Conservation (phyloP, 306 rosid genomes). For the Dryas octopetala region DNA sequence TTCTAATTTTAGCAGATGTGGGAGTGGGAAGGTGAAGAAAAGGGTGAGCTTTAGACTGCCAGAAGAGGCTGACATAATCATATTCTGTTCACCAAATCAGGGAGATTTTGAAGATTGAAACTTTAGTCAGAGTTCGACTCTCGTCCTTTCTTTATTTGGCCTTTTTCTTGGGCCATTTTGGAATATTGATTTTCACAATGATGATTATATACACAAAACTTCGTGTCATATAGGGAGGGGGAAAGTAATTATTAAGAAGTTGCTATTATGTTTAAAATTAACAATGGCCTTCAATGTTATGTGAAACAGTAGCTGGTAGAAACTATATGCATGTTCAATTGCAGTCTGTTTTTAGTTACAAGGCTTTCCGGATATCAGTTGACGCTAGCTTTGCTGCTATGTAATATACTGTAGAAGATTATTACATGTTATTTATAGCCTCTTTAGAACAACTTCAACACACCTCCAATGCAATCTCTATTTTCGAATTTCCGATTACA, state of each 20-base stretch:
- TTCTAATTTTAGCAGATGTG: conserved; percentile 25
- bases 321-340: neutral
- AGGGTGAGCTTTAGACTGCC: conserved; percentile 46
- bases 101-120: neutral
- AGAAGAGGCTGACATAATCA: conserved; percentile 50
- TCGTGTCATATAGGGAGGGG: neutral
- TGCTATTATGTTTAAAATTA: neutral
- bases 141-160: too few species aligned
- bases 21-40: conserved; percentile 39
- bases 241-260: neutral
- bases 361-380: too few species aligned
- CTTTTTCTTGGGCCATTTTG: neutral
- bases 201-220: neutral
- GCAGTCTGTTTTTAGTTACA: neutral
- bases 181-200: neutral
- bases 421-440: too few species aligned
- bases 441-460: too few species aligned
- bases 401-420: too few species aligned
- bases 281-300: neutral
- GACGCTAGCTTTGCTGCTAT: too few species aligned
- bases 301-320: neutral
- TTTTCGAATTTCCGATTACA: too few species aligned
- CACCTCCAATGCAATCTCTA: too few species aligned
- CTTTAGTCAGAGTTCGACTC: too few species aligned
- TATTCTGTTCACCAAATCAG: conserved; percentile 29